phyloP scores from a whole-genome alignment of 306 rosid species.

The Albizia julibrissin region DNA sequence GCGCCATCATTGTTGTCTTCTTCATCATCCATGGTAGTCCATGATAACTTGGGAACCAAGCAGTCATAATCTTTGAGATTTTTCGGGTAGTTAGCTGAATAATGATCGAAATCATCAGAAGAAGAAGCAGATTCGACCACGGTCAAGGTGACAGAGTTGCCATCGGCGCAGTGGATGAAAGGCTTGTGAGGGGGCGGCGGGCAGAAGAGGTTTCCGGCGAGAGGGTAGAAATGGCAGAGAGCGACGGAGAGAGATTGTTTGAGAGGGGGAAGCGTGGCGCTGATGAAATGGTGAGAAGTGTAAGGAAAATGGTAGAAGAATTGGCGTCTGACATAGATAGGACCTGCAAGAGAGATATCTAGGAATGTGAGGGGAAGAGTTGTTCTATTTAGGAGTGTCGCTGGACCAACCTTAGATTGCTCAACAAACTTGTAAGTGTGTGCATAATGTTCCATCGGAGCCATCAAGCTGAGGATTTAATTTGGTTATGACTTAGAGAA shows the following conservation, averaged over 20 bases:
- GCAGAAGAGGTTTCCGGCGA: slow-evolving; percentile 38
- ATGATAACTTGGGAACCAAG: slow-evolving; percentile 30
- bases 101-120: slow-evolving; percentile 20
- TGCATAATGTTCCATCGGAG: background rate
- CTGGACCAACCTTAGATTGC: slow-evolving; percentile 19
- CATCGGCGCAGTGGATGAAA: slow-evolving; percentile 7
- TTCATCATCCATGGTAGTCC: background rate
- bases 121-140: background rate
- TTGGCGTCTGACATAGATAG: slow-evolving; percentile 42
- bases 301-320: slow-evolving; percentile 51
- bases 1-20: background rate
- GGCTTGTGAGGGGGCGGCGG: slow-evolving; percentile 41
- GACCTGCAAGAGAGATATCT: slow-evolving; percentile 52
- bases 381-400: background rate
- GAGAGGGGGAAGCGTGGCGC: slow-evolving; percentile 43
- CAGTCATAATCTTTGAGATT: slow-evolving; percentile 23
- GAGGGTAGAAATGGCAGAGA: slow-evolving; percentile 38
- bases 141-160: slow-evolving; percentile 23
- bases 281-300: slow-evolving; percentile 35
- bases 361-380: slow-evolving; percentile 53
- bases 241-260: slow-evolving; percentile 49
- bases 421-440: slow-evolving; percentile 22
- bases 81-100: slow-evolving; percentile 32
- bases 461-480: background rate
- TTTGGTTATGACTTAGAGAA: background rate